Evolutionary conservation across 129 eudicot genomes (phyloP).

Genomic region (Artemisia argyi): DNA sequence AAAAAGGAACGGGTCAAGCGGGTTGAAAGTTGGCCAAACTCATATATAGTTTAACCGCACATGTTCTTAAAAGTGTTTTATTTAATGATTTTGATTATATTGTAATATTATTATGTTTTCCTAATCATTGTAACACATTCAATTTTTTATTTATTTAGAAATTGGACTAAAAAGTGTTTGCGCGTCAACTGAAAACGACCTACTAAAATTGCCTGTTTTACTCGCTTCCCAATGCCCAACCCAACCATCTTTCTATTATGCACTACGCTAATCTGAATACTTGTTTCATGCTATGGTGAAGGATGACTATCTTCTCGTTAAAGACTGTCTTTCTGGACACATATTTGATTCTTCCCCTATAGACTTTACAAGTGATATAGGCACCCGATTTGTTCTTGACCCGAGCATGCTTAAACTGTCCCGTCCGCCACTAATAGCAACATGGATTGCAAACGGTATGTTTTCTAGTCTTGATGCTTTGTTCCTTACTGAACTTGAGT

Average conservation of each 20-base stretch:
- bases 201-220: background rate
- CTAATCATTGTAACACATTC: no score
- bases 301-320: constrained; percentile 63
- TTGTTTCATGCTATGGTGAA: constrained; percentile 34
- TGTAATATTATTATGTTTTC: no score
- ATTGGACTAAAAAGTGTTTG: no score
- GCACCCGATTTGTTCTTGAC: constrained; percentile 67
- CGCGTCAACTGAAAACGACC: no score
- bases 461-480: constrained; percentile 69
- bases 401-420: constrained; percentile 69
- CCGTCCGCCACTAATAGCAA: constrained; percentile 60
- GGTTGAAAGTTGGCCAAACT: background rate
- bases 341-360: constrained; percentile 84
- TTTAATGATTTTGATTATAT: no score
- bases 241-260: background rate
- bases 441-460: constrained; percentile 68
- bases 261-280: background rate
- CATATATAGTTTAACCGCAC: no score
- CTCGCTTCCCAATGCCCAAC: no score
- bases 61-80: no score
- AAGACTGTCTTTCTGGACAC: constrained; percentile 80
- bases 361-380: constrained; percentile 82
- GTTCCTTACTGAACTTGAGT: constrained; percentile 71
- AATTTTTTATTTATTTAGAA: no score
- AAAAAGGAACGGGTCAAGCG: background rate